Base-by-base conservation (phyloP, 306 rosid genomes). In the Glycyrrhiza uralensis region DNA sequence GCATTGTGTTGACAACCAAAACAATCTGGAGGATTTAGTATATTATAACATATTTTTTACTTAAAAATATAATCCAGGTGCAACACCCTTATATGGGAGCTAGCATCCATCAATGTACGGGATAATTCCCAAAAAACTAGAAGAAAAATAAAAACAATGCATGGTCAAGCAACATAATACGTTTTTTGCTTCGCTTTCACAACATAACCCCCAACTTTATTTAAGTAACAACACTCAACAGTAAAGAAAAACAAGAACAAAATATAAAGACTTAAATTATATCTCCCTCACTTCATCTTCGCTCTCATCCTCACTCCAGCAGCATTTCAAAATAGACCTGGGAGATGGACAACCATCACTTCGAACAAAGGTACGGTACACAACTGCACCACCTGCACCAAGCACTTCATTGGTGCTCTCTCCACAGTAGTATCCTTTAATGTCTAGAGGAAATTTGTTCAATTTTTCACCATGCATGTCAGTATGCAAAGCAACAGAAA, bases 241-340 rank as follows among this genome's bases (percentile, higher is more conserved):
- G 9, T 38, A 23, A 59, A 63, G 0, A 19, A 11, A 78, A 57
- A 55, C 24, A 44, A 29, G 7, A 42, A 14, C 13, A 13, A 28
- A 65, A 64, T 15, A 75, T 64, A 19, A 64, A 29, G 56, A 62
- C 1, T 18, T 58, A 3, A 69, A 72, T 59, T 68, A 73, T 44
- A 71, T 80, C 77, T 78, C 78, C 71, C 79, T 86, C 23, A 57
- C 78, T 69, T 83, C 90, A 32, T 91, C 88, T 55, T 87, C 96
- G 77, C 72, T 83, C 72, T 91, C 97, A 77, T 90, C 96, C 71
- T 92, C 97, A 38, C 95, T 87, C 94, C 97, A 89, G 78, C 95
- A 89, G 80, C 85, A 58, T 73, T 74, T 89, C 66, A 91, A 84
- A 79, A 26, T 91, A 4, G 99, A 94, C 82, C 95, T 84, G 1